Evolutionary conservation across 2,329 filamentous ascomycete genomes (phyloP).

Genomic region (Ophiostoma sp.): DNA sequence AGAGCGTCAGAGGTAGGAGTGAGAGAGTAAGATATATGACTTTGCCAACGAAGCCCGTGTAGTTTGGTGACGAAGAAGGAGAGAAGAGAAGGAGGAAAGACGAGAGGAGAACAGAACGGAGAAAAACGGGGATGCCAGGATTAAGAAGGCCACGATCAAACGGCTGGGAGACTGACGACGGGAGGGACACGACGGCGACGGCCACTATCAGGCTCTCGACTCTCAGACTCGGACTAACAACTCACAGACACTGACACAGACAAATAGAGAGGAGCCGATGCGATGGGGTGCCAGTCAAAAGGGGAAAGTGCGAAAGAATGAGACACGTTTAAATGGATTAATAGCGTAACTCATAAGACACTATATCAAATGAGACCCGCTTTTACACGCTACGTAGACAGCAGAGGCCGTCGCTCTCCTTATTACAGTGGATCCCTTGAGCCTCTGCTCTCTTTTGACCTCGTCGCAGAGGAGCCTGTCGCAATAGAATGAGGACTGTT

Average conservation of each 20-base stretch:
- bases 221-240: not conserved
- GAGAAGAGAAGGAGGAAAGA: not conserved
- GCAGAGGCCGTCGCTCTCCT: not conserved
- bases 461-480: not conserved
- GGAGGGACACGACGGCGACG: too few species aligned
- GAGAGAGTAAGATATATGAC: not conserved
- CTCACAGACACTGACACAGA: not conserved
- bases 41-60: slow-evolving; percentile 15
- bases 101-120: not conserved
- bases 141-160: slow-evolving; percentile 14
- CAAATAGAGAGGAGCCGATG: not conserved
- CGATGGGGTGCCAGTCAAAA: not conserved
- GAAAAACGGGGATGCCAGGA: not conserved
- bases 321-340: too few species aligned
- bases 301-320: not conserved
- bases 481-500: not conserved
- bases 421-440: slow-evolving; percentile 9
- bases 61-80: slow-evolving; percentile 2
- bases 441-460: not conserved
- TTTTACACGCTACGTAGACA: not conserved
- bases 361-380: not conserved
- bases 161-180: not conserved
- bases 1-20: slow-evolving; percentile 6
- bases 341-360: too few species aligned
- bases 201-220: not conserved